Conservation (phyloP, 495 filamentous ascomycete species). For the Jackrogersella minutella region DNA sequence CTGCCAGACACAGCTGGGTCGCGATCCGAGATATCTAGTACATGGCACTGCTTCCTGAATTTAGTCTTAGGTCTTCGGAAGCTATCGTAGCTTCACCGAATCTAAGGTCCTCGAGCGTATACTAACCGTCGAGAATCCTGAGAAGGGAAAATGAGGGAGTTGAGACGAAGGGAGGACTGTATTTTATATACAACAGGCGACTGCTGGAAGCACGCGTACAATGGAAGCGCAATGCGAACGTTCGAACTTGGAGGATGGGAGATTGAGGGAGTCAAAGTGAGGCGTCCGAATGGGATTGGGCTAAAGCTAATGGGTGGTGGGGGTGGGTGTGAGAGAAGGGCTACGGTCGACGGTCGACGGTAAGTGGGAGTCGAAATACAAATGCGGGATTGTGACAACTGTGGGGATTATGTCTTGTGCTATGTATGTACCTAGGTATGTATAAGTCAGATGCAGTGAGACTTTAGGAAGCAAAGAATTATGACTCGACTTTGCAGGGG, state of each 20-base stretch:
- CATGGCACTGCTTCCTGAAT: conserved; percentile 50
- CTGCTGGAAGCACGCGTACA: conserved; percentile 32
- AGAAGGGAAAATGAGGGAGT: conserved; percentile 33
- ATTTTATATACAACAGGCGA: conserved; percentile 45
- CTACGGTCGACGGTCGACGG: conserved; percentile 7
- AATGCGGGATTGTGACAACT: conserved; percentile 31
- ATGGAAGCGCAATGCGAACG: conserved; percentile 37
- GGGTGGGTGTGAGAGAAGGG: not conserved
- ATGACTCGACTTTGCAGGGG: conserved; percentile 41
- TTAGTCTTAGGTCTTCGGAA: conserved; percentile 42
- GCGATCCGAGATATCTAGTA: conserved; percentile 53
- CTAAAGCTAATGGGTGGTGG: conserved; percentile 30
- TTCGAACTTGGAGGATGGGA: conserved; percentile 29
- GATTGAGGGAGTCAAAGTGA: conserved; percentile 46
- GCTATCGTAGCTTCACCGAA: conserved; percentile 31
- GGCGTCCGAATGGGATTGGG: conserved; percentile 46
- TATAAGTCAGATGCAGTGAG: conserved; percentile 26
- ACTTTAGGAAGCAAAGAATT: conserved; percentile 28
- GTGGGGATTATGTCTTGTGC: no score
- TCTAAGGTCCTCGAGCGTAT: conserved; percentile 46
- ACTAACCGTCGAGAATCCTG: conserved; percentile 38
- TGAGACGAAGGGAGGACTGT: conserved; percentile 6
- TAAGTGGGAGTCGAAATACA: conserved; percentile 12
- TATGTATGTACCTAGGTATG: conserved; percentile 12
- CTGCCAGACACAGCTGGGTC: conserved; percentile 50